phyloP scores from a whole-genome alignment of 108 stramenopile genomes.

The Cyclotella choctawhatcheeana region DNA sequence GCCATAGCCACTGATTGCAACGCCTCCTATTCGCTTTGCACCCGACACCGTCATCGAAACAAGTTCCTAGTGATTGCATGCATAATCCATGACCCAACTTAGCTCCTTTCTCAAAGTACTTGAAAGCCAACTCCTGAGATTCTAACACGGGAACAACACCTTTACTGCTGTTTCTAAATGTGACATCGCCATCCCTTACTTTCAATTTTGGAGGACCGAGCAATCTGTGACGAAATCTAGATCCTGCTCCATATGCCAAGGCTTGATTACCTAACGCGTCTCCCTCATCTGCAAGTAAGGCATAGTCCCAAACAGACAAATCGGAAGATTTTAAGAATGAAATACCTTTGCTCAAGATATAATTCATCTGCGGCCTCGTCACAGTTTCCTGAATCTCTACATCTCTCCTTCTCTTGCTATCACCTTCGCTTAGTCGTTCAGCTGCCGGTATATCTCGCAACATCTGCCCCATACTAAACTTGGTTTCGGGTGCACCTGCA shows the following conservation, averaged over 20 bases:
- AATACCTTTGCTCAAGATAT: background rate
- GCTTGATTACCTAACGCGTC: background rate
- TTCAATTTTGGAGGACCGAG: background rate
- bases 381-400: background rate
- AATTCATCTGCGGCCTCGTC: background rate
- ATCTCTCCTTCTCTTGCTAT: too few species aligned
- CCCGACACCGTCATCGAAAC: constrained; percentile 21
- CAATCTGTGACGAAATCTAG: background rate
- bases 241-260: background rate
- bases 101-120: constrained; percentile 17
- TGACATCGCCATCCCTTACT: too few species aligned
- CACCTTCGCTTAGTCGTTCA: too few species aligned
- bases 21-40: constrained; percentile 7
- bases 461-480: background rate
- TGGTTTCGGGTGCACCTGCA: background rate
- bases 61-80: constrained; percentile 24
- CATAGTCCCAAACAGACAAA: background rate
- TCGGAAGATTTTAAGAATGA: background rate
- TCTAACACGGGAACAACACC: constrained; percentile 14
- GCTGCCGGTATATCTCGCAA: background rate
- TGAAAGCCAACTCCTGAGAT: constrained; percentile 23
- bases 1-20: constrained; percentile 30
- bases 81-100: constrained; percentile 17
- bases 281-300: background rate
- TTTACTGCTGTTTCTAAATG: constrained; percentile 2